Percentiles rank a stretch among this genome's conserved stretches.
These are phyloP conservation scores for Cucurbita maxima DNA, from an alignment of 306 rosid species.

Conservation along the genomic window DNA sequence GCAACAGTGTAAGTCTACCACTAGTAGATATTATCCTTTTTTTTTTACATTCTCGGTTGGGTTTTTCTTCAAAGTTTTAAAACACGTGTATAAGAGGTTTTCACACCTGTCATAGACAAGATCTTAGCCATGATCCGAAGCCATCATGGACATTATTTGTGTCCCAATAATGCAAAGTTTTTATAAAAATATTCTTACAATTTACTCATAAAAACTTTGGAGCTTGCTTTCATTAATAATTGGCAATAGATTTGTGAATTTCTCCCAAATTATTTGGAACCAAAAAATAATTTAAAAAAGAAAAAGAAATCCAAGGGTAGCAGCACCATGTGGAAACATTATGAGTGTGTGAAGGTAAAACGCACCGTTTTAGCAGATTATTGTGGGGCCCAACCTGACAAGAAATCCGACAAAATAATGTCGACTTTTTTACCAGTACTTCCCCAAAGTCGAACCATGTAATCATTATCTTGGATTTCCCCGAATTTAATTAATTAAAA, in stretches of 20 bases:
- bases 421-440: background rate
- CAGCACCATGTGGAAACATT: background rate
- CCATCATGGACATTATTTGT: background rate
- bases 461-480: background rate
- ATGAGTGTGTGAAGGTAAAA: background rate
- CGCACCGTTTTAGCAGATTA: background rate
- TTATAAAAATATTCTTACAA: background rate
- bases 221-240: background rate
- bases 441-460: background rate
- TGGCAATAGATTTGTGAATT: background rate
- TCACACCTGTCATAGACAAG: no score
- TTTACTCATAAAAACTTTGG: slow-evolving; percentile 1
- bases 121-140: background rate
- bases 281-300: no score
- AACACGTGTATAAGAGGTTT: no score
- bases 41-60: no score
- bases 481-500: background rate
- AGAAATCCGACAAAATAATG: slow-evolving; percentile 2
- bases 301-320: no score
- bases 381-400: background rate
- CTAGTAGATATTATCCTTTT: no score
- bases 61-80: no score
- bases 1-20: no score
- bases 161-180: background rate
- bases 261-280: slow-evolving; percentile 5